Base-by-base conservation (phyloP, 1,284 basidiomycete species). In the Leccinum brunneo-olivaceum region DNA sequence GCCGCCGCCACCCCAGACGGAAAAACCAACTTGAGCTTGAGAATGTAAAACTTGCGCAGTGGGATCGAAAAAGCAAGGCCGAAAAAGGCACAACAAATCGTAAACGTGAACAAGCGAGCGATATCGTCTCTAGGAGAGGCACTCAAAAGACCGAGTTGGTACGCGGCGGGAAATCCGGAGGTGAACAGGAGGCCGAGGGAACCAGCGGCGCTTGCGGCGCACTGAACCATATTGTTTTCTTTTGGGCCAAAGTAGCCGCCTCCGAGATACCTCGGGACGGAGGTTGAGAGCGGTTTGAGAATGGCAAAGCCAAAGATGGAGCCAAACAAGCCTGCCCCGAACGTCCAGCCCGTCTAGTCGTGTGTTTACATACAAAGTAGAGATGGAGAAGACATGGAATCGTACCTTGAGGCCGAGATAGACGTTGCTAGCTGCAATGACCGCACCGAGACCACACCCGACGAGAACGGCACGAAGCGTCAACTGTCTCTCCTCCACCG, bases 1-100 rank as follows among this genome's bases (percentile, higher is more conserved):
- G 81, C 82, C 27, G 81, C 82, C 10, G 83, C 84, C 43, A 82
- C 77, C 12, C 77, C 77, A 2, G 79, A 79, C 2, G 80, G 82
- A 69, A 85, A 85, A 27, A 77, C 76, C 23, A 82, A 64, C 57
- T 81, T 81, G 58, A 81, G 77, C 58, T 77, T 73, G 42, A 84
- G 66, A 52, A 85, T 81, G 62, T 78, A 84, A 61, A 78, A 81
- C 54, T 74, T 76, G 48, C 78, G 71, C 23, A 81, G 64, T 0
- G 79, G 44, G 28, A 50, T 34, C 14, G 39, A 50, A 61, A 84
- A 83, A 63, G 81, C 79, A 12, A 80, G 71, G 34, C 80, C 80
- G 53, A 79, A 51, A 39, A 51, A 25, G 23, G 46, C 28, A 33
- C 42, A 34, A 25, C 40, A 41, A 28, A 55, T 35, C 23, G 38